These are phyloP conservation scores for Chrysoporthe austroafricana DNA, from an alignment of 2,329 filamentous ascomycete species.

Conservation along the genomic window DNA sequence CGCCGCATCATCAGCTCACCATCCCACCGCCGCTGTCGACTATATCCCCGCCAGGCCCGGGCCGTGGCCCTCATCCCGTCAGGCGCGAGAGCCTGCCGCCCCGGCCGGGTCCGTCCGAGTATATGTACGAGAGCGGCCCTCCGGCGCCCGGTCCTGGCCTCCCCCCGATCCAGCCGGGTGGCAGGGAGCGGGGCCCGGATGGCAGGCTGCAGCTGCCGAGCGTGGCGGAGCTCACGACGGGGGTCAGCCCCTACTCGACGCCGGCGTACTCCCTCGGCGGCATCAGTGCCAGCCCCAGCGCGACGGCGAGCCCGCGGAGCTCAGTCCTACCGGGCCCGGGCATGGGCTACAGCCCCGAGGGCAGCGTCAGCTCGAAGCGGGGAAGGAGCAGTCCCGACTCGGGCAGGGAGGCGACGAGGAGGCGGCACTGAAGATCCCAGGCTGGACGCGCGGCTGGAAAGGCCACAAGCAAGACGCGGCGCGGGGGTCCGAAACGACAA, in stretches of 20 bases:
- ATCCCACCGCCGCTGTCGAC: conserved; percentile 31
- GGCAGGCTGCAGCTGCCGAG: conserved; percentile 57
- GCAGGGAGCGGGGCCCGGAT: conserved; percentile 34
- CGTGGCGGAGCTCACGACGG: conserved; percentile 66
- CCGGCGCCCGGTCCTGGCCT: conserved; percentile 46
- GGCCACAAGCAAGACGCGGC: not conserved
- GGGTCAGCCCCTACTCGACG: conserved; percentile 64
- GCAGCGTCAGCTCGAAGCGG: conserved; percentile 47
- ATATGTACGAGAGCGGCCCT: conserved; percentile 35
- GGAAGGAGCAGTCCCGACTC: conserved; percentile 53
- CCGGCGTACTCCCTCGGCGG: conserved; percentile 54
- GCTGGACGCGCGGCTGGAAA: conserved; percentile 16
- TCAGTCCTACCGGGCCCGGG: conserved; percentile 31
- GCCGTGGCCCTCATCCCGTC: conserved; percentile 42
- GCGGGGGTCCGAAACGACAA: not conserved
- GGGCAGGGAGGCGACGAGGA: conserved; percentile 50
- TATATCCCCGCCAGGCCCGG: conserved; percentile 35
- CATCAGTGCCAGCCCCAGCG: conserved; percentile 44
- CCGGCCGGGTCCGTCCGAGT: conserved; percentile 41
- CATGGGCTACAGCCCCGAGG: conserved; percentile 36
- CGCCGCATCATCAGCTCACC: conserved; percentile 13
- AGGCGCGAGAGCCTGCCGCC: conserved; percentile 48
- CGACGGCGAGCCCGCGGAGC: conserved; percentile 48
- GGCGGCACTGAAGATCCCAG: conserved; percentile 39
- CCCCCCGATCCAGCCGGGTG: conserved; percentile 55